Evolutionary conservation across 2,329 filamentous ascomycete species (phyloP).

Genomic region (Scytalidium sp.): DNA sequence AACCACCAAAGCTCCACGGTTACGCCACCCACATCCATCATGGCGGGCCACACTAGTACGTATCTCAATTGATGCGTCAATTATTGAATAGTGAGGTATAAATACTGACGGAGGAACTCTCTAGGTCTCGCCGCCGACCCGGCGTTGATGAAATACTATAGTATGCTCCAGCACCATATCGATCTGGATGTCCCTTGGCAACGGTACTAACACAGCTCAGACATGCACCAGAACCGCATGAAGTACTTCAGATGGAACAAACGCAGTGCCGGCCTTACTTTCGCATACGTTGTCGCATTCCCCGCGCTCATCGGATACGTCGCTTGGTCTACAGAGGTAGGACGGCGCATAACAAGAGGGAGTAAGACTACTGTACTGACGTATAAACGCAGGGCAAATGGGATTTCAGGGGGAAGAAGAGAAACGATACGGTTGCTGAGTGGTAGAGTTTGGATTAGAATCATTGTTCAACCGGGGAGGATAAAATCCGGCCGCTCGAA

Average conservation of each 20-base stretch:
- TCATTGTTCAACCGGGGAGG: conserved; percentile 18
- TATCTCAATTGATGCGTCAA: background rate
- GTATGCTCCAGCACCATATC: conserved; percentile 32
- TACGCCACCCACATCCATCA: conserved; percentile 27
- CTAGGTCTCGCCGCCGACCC: conserved; percentile 35
- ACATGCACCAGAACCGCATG: conserved; percentile 80
- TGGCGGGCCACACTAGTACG: conserved; percentile 49
- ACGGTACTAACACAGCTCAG: conserved; percentile 41
- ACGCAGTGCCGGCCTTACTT: conserved; percentile 74
- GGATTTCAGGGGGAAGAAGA: conserved; percentile 81
- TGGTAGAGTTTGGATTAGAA: conserved; percentile 48
- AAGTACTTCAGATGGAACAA: conserved; percentile 95
- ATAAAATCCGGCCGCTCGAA: background rate
- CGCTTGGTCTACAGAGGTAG: conserved; percentile 82
- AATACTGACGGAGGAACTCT: conserved; percentile 10
- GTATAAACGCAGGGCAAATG: conserved; percentile 68
- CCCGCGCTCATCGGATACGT: conserved; percentile 68
- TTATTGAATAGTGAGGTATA: background rate
- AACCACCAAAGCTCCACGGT: conserved; percentile 2
- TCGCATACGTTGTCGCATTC: conserved; percentile 73
- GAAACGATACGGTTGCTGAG: conserved; percentile 79
- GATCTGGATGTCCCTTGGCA: background rate
- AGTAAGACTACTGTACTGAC: conserved; percentile 16
- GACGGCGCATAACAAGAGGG: conserved; percentile 34
- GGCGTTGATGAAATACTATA: conserved; percentile 53